Base-by-base conservation (phyloP, 345 rosid genomes). In the Rubroshorea leprosula region DNA sequence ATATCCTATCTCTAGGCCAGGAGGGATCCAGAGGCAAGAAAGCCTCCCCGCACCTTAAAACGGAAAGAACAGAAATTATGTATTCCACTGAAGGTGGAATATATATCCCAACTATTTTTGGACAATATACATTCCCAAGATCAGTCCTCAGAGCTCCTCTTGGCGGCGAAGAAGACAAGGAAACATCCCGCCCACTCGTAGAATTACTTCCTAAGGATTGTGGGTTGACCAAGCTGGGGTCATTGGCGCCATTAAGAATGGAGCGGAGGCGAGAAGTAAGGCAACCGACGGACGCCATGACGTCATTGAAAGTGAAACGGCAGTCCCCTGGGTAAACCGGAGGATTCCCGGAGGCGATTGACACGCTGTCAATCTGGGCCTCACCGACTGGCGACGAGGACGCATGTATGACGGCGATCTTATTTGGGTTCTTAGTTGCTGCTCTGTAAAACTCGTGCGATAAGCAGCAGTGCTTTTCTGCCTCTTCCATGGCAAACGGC, bases 71-170 rank as follows among this genome's bases (percentile, higher is more conserved):
- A 48, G 85, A 63, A 65, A 89, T 66, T 44, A 93, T 70, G 58
- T 92, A 92, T 61, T 89, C 98, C 56, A 74, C 87, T 0, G 97
- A 93, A 58, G 96, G 87, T 5, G 85, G 82, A 81, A 81, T 81
- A 61, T 72, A 86, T 38, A 89, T 29, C 23, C 83, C 98, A 54
- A 89, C 49, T 23, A 83, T 75, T 77, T 77, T 86, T 5, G 98
- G 90, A 45, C 27, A 55, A 58, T 74, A 74, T 5, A 26, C 48
- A 68, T 66, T 64, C 61, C 46, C 54, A 5, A 47, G 52, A 21
- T 69, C 78, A 2, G 62, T 46, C 44, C 60, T 23, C 58, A n/a
- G n/a, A n/a, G n/a, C n/a, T n/a, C n/a, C n/a, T n/a, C 60, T 41
- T 51, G 23, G 23, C 22, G 31, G 5, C 3, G 31, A 49, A 21